These are phyloP conservation scores for Botrytis medusae DNA, from an alignment of 2,329 filamentous ascomycete genomes.

Conservation along the genomic window DNA sequence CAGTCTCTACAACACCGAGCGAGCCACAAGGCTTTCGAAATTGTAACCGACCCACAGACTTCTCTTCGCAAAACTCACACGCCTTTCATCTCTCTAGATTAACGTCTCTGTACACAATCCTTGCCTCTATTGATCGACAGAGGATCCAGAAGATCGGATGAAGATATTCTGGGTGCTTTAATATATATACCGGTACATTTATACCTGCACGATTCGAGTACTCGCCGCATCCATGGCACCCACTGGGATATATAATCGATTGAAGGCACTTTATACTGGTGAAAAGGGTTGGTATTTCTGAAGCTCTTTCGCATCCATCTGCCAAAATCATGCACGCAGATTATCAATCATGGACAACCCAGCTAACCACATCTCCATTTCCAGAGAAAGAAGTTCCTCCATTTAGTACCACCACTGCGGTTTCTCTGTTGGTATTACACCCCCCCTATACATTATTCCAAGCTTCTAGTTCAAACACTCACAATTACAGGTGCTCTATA, in stretches of 20 bases:
- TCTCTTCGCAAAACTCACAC: not conserved
- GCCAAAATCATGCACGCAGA: not conserved
- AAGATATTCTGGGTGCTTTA: not conserved
- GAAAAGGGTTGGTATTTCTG: conserved; percentile 31
- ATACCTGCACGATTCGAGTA: not conserved
- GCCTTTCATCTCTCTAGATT: not conserved
- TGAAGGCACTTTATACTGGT: conserved; percentile 33
- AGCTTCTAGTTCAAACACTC: conserved; percentile 9
- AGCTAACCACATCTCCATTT: conserved; percentile 8
- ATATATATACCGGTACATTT: not conserved
- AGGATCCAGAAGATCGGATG: conserved; percentile 9
- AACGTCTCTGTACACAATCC: not conserved
- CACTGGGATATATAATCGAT: conserved; percentile 30
- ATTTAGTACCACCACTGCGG: conserved; percentile 33
- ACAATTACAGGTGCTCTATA: conserved; percentile 66
- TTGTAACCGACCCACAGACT: not conserved
- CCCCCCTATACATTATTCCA: not conserved
- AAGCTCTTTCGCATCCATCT: not conserved
- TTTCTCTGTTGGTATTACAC: conserved; percentile 33
- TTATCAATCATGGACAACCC: not conserved
- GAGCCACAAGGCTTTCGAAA: not conserved
- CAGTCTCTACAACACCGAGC: not conserved
- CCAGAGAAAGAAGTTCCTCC: conserved; percentile 34
- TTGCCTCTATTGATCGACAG: not conserved
- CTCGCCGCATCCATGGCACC: conserved; percentile 33